A percentile compares a stretch with the other conserved stretches of the same genome.
Evolutionary conservation across 306 rosid species (phyloP).

Genomic region (Argentina anserina): DNA sequence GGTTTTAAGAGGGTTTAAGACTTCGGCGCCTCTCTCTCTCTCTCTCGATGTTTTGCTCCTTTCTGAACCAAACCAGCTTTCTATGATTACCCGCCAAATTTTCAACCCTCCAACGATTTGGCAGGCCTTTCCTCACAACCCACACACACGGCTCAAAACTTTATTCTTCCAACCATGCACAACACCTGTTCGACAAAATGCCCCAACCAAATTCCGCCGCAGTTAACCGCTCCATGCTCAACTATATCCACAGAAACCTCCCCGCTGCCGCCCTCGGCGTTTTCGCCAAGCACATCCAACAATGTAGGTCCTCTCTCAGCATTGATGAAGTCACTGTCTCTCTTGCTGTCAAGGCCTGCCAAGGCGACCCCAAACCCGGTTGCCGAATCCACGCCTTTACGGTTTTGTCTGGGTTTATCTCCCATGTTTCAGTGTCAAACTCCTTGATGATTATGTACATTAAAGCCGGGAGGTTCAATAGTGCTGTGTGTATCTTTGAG

Average conservation of each 20-base stretch:
- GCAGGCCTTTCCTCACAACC: conserved; percentile 19
- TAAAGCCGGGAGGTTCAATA: conserved; percentile 44
- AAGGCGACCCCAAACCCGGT: conserved; percentile 44
- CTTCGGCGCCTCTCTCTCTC: too few species aligned
- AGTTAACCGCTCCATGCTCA: conserved; percentile 43
- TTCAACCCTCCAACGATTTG: conserved; percentile 15
- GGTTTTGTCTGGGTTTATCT: conserved; percentile 49
- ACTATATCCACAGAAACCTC: conserved; percentile 39
- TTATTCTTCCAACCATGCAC: conserved; percentile 35
- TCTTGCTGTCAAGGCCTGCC: conserved; percentile 75
- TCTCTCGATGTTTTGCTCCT: too few species aligned
- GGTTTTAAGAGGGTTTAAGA: too few species aligned
- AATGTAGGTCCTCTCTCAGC: conserved; percentile 22
- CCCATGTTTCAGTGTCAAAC: conserved; percentile 44
- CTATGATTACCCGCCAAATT: conserved; percentile 43
- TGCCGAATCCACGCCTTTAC: conserved; percentile 56
- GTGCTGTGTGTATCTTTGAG: conserved; percentile 50
- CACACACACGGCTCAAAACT: not conserved
- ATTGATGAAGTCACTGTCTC: conserved; percentile 49
- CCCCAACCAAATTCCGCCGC: conserved; percentile 41
- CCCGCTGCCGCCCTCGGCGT: conserved; percentile 46
- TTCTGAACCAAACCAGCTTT: not conserved
- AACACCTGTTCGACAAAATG: conserved; percentile 46
- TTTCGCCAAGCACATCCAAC: conserved; percentile 39
- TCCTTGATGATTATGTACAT: conserved; percentile 82